A percentile compares a stretch with the other conserved stretches of the same genome.
phyloP scores from a whole-genome alignment of 2,329 filamentous ascomycete species.

The Neobulgaria alba region DNA sequence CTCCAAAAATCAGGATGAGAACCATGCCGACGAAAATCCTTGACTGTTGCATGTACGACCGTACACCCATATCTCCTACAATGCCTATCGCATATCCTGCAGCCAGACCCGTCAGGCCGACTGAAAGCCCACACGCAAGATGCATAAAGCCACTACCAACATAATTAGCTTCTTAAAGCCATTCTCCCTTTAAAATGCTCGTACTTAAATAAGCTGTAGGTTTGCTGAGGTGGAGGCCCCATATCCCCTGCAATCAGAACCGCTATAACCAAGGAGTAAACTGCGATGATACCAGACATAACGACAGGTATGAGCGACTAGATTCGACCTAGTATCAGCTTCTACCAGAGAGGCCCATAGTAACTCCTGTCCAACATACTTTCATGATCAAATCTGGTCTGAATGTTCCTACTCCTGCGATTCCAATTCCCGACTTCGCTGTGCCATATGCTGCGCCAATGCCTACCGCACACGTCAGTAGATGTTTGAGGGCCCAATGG shows the following conservation, averaged over 20 bases:
- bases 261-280: conserved; percentile 93
- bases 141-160: conserved; percentile 75
- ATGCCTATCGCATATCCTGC: conserved; percentile 95
- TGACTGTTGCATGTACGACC: conserved; percentile 93
- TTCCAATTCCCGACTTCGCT: conserved; percentile 81
- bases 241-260: conserved; percentile 93
- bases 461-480: conserved; percentile 22
- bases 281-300: conserved; percentile 99
- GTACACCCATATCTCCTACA: conserved; percentile 88
- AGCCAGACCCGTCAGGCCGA: conserved; percentile 85
- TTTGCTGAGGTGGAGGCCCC: conserved; percentile 54
- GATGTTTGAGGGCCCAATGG: conserved; percentile 22
- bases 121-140: conserved; percentile 79
- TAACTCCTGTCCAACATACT: conserved; percentile 37
- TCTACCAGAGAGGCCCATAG: background rate
- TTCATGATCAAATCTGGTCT: conserved; percentile 87
- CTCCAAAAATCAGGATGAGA: conserved; percentile 94
- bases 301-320: conserved; percentile 81
- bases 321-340: background rate
- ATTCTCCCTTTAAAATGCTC: conserved; percentile 19
- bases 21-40: conserved; percentile 98
- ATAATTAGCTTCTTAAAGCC: conserved; percentile 5
- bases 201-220: conserved; percentile 79
- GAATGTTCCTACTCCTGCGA: conserved; percentile 77
- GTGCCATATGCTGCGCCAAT: conserved; percentile 78